phyloP scores from a whole-genome alignment of 495 filamentous ascomycete species.

The Cercophora scortea region DNA sequence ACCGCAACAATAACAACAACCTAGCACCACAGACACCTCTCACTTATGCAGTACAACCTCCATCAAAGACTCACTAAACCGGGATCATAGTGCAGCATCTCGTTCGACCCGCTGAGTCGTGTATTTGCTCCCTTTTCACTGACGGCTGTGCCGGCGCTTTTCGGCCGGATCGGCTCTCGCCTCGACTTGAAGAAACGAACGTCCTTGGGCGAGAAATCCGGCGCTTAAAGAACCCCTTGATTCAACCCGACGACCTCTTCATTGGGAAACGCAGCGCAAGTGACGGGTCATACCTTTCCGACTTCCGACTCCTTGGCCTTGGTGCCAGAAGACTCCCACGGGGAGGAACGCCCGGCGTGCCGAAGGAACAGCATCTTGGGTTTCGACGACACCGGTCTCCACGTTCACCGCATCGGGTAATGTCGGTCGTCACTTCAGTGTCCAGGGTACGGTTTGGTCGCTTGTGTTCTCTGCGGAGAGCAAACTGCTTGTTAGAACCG shows the following conservation, averaged over 20 bases:
- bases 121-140: slow-evolving; percentile 7
- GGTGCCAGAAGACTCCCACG: neutral
- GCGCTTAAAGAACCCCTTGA: neutral
- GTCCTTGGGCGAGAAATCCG: neutral
- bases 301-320: no score
- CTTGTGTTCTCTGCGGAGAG: slow-evolving; percentile 15
- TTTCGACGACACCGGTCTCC: slow-evolving; percentile 7
- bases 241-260: neutral
- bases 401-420: slow-evolving; percentile 16
- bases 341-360: neutral
- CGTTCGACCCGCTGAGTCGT: slow-evolving; percentile 28
- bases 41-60: neutral
- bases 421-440: slow-evolving; percentile 16
- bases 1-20: no score
- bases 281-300: neutral
- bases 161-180: slow-evolving; percentile 12
- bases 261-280: neutral
- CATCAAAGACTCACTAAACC: slow-evolving; percentile 23
- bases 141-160: slow-evolving; percentile 5
- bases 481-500: slow-evolving; percentile 6
- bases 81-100: slow-evolving; percentile 39
- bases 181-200: slow-evolving; percentile 11
- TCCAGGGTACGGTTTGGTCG: slow-evolving; percentile 20
- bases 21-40: no score
- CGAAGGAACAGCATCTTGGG: neutral